phyloP scores from a whole-genome alignment of 2,329 filamentous ascomycete genomes.

The Gnomoniopsis sp. region DNA sequence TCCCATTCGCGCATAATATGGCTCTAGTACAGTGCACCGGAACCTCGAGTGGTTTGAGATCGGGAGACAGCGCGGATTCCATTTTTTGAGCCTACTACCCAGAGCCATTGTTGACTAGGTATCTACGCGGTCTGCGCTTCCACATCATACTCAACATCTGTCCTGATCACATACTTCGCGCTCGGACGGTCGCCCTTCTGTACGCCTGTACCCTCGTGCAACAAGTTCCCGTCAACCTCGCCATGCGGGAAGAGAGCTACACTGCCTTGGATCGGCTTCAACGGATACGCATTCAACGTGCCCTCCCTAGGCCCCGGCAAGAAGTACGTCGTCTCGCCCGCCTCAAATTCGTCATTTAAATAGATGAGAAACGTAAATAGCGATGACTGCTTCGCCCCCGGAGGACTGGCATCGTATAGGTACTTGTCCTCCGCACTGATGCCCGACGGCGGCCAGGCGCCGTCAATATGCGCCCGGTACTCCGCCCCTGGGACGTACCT shows the following conservation, averaged over 20 bases:
- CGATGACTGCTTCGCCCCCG: constrained; percentile 58
- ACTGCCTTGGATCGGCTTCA: constrained; percentile 65
- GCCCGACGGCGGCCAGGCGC: constrained; percentile 69
- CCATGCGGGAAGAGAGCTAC: constrained; percentile 70
- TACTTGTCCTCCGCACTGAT: constrained; percentile 57
- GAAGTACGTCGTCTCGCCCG: constrained; percentile 38
- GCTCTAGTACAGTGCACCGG: too few species aligned
- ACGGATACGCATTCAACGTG: constrained; percentile 64
- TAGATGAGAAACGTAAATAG: constrained; percentile 60
- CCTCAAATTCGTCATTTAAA: constrained; percentile 19
- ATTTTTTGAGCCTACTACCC: not conserved
- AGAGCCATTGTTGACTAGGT: too few species aligned
- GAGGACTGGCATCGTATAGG: constrained; percentile 63
- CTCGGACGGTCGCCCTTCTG: constrained; percentile 41
- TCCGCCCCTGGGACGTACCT: constrained; percentile 71
- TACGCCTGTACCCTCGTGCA: constrained; percentile 71
- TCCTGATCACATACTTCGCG: constrained; percentile 66
- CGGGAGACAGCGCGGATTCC: too few species aligned
- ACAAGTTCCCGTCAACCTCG: constrained; percentile 59
- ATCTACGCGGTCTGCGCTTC: constrained; percentile 21
- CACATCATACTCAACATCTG: constrained; percentile 70
- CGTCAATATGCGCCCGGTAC: constrained; percentile 68
- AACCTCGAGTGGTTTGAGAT: too few species aligned
- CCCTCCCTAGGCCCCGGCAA: constrained; percentile 62
- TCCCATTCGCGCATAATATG: too few species aligned